Percentiles rank a stretch among this genome's conserved stretches.
Evolutionary conservation across 257 asterid species (phyloP).

Genomic region (Coffea eugenioides): DNA sequence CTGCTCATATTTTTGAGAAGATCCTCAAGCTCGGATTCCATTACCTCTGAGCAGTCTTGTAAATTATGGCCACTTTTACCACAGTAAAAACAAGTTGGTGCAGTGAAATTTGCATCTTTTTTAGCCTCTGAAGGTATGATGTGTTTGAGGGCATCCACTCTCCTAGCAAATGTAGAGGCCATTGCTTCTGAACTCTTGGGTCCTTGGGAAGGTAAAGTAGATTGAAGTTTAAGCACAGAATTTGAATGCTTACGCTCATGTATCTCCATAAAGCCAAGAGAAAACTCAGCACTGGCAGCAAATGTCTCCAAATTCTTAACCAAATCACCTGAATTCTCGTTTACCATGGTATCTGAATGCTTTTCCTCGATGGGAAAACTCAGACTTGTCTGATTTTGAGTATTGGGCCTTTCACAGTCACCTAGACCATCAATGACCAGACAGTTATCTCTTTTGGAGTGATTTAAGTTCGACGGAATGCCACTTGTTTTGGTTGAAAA

Average conservation of each 20-base stretch:
- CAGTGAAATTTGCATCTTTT: conserved; percentile 21
- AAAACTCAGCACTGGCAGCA: conserved; percentile 23
- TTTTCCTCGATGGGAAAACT: conserved; percentile 23
- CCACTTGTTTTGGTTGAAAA: conserved; percentile 32
- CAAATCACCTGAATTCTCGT: conserved; percentile 21
- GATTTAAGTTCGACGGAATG: conserved; percentile 16
- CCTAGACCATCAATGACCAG: conserved; percentile 19
- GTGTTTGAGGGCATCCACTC: conserved; percentile 62
- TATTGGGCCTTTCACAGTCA: conserved; percentile 14
- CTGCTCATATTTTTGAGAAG: conserved; percentile 40
- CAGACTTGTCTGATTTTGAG: conserved; percentile 19
- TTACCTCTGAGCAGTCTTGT: conserved; percentile 39
- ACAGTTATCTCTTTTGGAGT: conserved; percentile 23
- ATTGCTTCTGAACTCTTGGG: conserved; percentile 46
- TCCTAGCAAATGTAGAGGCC: conserved; percentile 60
- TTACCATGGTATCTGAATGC: conserved; percentile 15
- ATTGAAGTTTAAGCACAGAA: conserved; percentile 18
- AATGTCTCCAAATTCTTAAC: conserved; percentile 21
- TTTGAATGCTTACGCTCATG: conserved; percentile 14
- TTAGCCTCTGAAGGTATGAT: conserved; percentile 30
- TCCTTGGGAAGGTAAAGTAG: conserved; percentile 21
- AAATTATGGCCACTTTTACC: conserved; percentile 58
- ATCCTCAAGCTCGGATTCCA: conserved; percentile 47
- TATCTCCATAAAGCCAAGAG: conserved; percentile 26
- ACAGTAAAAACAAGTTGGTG: conserved; percentile 48